Percentiles rank a stretch among this genome's conserved stretches.
Conservation (phyloP, 306 rosid species). For the Argentina anserina region DNA sequence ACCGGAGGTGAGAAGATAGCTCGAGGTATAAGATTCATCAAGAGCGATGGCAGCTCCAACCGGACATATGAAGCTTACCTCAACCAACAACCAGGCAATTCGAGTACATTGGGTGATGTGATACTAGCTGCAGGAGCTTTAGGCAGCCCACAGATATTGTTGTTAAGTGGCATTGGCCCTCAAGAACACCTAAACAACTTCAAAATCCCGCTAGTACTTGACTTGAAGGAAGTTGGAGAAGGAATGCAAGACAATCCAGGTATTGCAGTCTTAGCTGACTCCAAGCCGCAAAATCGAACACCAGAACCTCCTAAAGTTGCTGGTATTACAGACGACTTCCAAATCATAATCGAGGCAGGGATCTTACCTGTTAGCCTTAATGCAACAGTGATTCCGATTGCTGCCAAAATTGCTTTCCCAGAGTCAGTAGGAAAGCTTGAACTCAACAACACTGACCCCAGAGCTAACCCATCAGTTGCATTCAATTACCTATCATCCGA, state of each 20-base stretch:
- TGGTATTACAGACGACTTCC: conserved; percentile 57
- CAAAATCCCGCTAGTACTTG: conserved; percentile 35
- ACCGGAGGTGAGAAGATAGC: conserved; percentile 43
- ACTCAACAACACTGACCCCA: conserved; percentile 57
- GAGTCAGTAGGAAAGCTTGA: conserved; percentile 52
- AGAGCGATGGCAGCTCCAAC: conserved; percentile 42
- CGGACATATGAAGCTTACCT: conserved; percentile 50
- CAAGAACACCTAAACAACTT: conserved; percentile 40
- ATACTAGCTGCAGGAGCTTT: conserved; percentile 71
- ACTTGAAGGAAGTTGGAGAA: conserved; percentile 50
- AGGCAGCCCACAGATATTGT: conserved; percentile 69
- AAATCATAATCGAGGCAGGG: conserved; percentile 54
- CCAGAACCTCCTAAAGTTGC: conserved; percentile 71
- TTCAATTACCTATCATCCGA: conserved; percentile 62
- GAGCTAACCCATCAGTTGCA: conserved; percentile 55
- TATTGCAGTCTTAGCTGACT: conserved; percentile 48
- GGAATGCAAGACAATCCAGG: conserved; percentile 74
- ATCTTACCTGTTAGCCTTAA: conserved; percentile 51
- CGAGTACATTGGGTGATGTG: conserved; percentile 54
- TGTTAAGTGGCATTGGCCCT: conserved; percentile 74
- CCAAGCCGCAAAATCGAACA: conserved; percentile 40
- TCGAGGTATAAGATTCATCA: conserved; percentile 53
- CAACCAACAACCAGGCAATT: conserved; percentile 29
- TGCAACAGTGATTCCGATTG: conserved; percentile 44
- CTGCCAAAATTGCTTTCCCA: conserved; percentile 61